Base-by-base conservation (phyloP, 1,284 basidiomycete species). In the Ustilago crameri region DNA sequence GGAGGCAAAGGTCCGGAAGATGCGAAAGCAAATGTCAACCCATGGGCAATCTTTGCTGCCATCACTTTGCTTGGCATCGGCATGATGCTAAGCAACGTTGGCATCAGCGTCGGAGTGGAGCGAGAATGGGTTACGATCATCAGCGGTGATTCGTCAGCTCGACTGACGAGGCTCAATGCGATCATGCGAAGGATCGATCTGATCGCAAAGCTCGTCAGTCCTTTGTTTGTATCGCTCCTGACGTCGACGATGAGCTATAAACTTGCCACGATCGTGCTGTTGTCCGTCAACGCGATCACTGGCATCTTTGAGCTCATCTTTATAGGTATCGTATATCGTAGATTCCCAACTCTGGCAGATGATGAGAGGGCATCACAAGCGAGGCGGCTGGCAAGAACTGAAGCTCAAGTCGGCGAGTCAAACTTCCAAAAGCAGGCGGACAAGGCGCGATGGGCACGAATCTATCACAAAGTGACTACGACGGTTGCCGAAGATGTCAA, bases 41-140 rank as follows among this genome's bases (percentile, higher is more conserved):
- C 72, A 14, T 80, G 81, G 74, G 30, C 66, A 10, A 71, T 85
- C 47, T 87, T 88, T 65, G 78, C 82, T 0, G 47, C 84, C n/a
- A 83, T 88, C 34, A 80, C 85, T 0, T 4, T 86, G 2, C 77
- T 81, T 2, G 86, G 87, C 0, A 86, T 70, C 37, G 61, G 63
- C 4, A 50, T 79, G 3, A 71, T 73, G 32, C 78, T 88, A 0
- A 83, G 86, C 5, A 86, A 85, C 43, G 85, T 86, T 1, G 85
- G 85, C 10, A 86, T 87, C 38, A 85, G 85, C 1, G 86, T 88
- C 2, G 85, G 86, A 0, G 84, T 88, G n/a, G 87, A 89, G 76
- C 80, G 87, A n/a, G 88, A 88, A 61, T 89, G 88, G 87, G 86
- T 86, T 0, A 86, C 85, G 0, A 77, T 83, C 44, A 86, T 88